Evolutionary conservation across 2,329 filamentous ascomycete species (phyloP).

Genomic region (Aspergillus sp.): DNA sequence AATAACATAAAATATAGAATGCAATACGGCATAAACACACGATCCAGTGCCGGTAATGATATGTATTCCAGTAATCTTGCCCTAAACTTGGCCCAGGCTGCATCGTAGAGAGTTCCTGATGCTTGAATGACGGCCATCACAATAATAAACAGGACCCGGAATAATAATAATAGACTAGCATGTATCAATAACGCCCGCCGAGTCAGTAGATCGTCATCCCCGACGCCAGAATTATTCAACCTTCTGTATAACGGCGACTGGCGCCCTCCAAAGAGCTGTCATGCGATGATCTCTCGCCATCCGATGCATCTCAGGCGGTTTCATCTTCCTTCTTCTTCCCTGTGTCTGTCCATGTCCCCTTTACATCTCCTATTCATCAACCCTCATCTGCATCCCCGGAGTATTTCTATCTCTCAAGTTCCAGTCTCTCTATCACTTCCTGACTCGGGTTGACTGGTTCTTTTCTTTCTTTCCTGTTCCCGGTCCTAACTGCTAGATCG

Average conservation of each 20-base stretch:
- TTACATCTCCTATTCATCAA: slow-evolving; percentile 3
- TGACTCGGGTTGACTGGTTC: not conserved
- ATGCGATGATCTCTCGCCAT: slow-evolving; percentile 16
- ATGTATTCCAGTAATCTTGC: no score
- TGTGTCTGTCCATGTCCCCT: slow-evolving; percentile 1
- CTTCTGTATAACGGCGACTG: no score
- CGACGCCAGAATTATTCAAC: not conserved
- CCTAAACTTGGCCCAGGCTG: not conserved
- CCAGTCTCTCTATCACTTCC: slow-evolving; percentile 4
- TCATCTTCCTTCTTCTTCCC: slow-evolving; percentile 10
- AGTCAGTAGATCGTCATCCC: not conserved
- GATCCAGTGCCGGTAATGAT: no score
- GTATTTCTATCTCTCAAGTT: not conserved
- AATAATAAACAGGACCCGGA: not conserved
- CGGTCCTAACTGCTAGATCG: not conserved
- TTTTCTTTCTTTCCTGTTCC: not conserved
- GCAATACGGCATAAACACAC: not conserved
- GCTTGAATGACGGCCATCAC: no score
- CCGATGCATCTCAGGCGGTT: slow-evolving; percentile 16
- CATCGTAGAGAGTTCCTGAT: not conserved
- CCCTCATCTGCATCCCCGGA: not conserved
- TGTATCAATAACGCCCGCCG: not conserved
- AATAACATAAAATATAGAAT: not conserved
- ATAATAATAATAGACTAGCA: not conserved
- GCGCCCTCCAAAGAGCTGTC: no score